Conservation (phyloP, 495 filamentous ascomycete genomes). For the Cudoniella acicularis region DNA sequence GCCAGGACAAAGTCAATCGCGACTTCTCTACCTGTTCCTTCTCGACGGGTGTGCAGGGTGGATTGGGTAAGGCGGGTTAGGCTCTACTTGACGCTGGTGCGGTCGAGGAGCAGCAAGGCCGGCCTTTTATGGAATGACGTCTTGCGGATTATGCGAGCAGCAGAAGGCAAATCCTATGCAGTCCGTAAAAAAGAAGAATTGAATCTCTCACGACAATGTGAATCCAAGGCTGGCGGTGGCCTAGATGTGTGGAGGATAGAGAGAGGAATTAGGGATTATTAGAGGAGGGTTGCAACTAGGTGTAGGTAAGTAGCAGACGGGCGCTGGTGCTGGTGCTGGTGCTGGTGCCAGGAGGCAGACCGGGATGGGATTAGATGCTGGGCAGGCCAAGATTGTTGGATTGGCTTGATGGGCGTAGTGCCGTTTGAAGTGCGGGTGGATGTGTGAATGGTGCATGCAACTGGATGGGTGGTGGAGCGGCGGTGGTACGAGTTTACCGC, state of each 20-base stretch:
- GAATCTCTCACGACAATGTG: neutral
- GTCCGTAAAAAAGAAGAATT: neutral
- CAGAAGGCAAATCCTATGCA: neutral
- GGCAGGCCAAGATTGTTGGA: conserved; percentile 4
- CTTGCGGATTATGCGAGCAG: neutral
- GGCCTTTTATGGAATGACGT: neutral
- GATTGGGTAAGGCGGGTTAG: neutral
- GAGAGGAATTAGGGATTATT: conserved; percentile 20
- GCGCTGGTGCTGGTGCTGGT: no score
- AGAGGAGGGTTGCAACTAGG: conserved; percentile 27
- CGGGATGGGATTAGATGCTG: neutral
- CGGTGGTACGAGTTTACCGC: neutral
- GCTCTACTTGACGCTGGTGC: neutral
- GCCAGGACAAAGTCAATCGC: conserved; percentile 20
- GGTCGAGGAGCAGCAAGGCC: neutral
- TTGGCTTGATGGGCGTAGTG: neutral
- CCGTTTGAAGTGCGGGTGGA: neutral
- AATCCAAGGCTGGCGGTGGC: conserved; percentile 8
- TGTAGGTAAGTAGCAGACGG: conserved; percentile 27
- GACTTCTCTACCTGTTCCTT: conserved; percentile 24
- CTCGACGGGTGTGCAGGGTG: conserved; percentile 3
- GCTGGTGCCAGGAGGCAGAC: conserved; percentile 9
- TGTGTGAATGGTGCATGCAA: neutral
- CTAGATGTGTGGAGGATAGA: conserved; percentile 8
- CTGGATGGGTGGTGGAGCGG: neutral